Evolutionary conservation across 1,284 basidiomycete species (phyloP).

Genomic region (Hymenochaete sp.): DNA sequence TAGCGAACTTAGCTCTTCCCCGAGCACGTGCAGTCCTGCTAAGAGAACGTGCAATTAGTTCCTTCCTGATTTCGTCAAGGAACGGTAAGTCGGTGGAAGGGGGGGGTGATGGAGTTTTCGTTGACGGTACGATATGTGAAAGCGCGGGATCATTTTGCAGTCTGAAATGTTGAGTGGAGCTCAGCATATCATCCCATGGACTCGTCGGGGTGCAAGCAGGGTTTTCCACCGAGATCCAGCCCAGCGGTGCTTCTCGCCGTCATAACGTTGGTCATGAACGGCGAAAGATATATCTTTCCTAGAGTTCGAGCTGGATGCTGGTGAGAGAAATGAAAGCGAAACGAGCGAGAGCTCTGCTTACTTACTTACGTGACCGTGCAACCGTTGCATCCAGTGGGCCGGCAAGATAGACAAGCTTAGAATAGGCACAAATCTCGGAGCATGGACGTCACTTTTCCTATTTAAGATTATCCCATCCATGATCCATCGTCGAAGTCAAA

Average conservation of each 20-base stretch:
- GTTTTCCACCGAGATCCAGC: conserved; percentile 16
- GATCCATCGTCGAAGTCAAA: conserved; percentile 51
- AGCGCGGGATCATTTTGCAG: conserved; percentile 55
- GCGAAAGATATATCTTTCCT: conserved; percentile 44
- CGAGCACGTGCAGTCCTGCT: conserved; percentile 69
- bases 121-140: conserved; percentile 4
- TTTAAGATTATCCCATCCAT: conserved; percentile 54
- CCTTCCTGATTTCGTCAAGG: conserved; percentile 19
- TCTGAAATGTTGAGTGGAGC: conserved; percentile 33
- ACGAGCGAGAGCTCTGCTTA: conserved; percentile 29
- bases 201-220: no score
- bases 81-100: conserved; percentile 14
- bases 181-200: conserved; percentile 30
- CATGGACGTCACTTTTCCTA: conserved; percentile 30
- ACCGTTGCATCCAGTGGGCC: conserved; percentile 55
- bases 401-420: conserved; percentile 58
- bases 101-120: conserved; percentile 20
- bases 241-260: conserved; percentile 39
- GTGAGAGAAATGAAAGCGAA: neutral
- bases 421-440: conserved; percentile 32
- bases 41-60: conserved; percentile 44
- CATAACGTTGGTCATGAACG: conserved; percentile 59
- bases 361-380: conserved; percentile 45
- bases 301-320: conserved; percentile 26
- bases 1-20: conserved; percentile 56